Percentiles rank a stretch among this genome's conserved stretches.
These are phyloP conservation scores for Debaryomyces castellii DNA, from an alignment of 805 yeast genomes.

Conservation along the genomic window DNA sequence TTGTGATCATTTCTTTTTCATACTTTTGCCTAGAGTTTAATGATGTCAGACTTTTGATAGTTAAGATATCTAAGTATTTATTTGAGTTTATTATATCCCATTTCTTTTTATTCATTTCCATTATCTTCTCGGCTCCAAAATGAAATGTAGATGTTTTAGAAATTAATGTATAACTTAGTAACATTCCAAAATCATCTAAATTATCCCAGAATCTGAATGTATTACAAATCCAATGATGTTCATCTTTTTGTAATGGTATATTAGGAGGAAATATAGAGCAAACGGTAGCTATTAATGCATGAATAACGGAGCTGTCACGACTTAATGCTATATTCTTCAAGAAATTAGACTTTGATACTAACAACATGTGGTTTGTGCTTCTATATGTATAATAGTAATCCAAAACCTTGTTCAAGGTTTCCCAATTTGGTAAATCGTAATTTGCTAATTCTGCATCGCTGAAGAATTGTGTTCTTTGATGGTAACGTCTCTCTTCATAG, in stretches of 20 bases:
- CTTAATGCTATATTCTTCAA: slow-evolving; percentile 19
- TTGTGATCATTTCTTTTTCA: slow-evolving; percentile 20
- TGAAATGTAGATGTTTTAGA: slow-evolving; percentile 12
- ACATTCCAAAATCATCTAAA: slow-evolving; percentile 25
- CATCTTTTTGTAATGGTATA: slow-evolving; percentile 8
- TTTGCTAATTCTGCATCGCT: slow-evolving; percentile 14
- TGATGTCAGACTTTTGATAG: slow-evolving; percentile 1
- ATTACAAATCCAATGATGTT: slow-evolving; percentile 20
- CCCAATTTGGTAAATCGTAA: slow-evolving; percentile 25
- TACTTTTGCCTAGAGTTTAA: slow-evolving; percentile 17
- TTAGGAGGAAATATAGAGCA: slow-evolving; percentile 12
- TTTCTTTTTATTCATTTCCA: slow-evolving; percentile 15
- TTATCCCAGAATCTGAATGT: slow-evolving; percentile 22
- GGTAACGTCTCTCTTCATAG: background rate
- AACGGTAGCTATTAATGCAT: slow-evolving; percentile 23
- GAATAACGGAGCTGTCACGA: slow-evolving; percentile 21
- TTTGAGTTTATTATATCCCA: slow-evolving; percentile 18
- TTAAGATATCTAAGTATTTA: slow-evolving; percentile 14
- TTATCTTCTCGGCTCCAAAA: slow-evolving; percentile 9
- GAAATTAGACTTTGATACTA: slow-evolving; percentile 18
- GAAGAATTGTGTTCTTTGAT: slow-evolving; percentile 4
- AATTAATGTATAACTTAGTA: slow-evolving; percentile 19
- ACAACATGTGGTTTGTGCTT: slow-evolving; percentile 20
- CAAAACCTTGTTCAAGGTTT: slow-evolving; percentile 14
- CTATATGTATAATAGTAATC: slow-evolving; percentile 21